These are phyloP conservation scores for Spatholobus suberectus DNA, from an alignment of 306 rosid species.

Conservation along the genomic window DNA sequence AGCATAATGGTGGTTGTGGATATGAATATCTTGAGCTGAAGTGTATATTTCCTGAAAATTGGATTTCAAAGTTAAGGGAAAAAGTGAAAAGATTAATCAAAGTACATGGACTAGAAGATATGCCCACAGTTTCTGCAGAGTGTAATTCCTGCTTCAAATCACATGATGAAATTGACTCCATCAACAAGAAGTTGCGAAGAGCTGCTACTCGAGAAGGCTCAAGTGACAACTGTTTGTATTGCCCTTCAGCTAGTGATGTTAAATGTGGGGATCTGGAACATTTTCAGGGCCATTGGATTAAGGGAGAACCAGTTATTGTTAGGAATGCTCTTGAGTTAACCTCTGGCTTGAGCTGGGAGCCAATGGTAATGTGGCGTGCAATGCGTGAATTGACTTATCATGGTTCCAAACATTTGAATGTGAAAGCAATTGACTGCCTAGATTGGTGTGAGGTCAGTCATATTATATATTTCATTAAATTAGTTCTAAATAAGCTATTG, in stretches of 20 bases:
- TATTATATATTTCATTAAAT: background rate
- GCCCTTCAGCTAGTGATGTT: constrained; percentile 56
- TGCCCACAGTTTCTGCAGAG: constrained; percentile 2
- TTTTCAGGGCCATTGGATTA: constrained; percentile 71
- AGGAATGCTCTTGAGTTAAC: constrained; percentile 63
- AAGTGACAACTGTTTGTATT: constrained; percentile 63
- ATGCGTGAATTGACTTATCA: constrained; percentile 57
- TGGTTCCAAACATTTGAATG: constrained; percentile 31
- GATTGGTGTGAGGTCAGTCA: constrained; percentile 76
- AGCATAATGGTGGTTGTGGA: constrained; percentile 61
- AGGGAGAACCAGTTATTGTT: constrained; percentile 71
- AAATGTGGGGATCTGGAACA: constrained; percentile 57
- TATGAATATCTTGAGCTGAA: constrained; percentile 30
- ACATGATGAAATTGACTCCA: background rate
- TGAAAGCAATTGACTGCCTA: constrained; percentile 67
- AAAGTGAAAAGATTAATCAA: constrained; percentile 26
- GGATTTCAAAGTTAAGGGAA: constrained; percentile 31
- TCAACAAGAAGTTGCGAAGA: constrained; percentile 10
- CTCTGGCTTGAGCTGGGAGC: constrained; percentile 79
- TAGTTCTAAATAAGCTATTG: background rate
- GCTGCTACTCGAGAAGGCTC: constrained; percentile 42
- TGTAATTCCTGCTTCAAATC: constrained; percentile 28
- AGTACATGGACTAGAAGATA: constrained; percentile 18
- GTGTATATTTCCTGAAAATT: constrained; percentile 8
- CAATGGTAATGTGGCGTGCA: constrained; percentile 80